These are phyloP conservation scores for Aureobasidium sp. DNA, from an alignment of 2,329 filamentous ascomycete species.

Conservation along the genomic window DNA sequence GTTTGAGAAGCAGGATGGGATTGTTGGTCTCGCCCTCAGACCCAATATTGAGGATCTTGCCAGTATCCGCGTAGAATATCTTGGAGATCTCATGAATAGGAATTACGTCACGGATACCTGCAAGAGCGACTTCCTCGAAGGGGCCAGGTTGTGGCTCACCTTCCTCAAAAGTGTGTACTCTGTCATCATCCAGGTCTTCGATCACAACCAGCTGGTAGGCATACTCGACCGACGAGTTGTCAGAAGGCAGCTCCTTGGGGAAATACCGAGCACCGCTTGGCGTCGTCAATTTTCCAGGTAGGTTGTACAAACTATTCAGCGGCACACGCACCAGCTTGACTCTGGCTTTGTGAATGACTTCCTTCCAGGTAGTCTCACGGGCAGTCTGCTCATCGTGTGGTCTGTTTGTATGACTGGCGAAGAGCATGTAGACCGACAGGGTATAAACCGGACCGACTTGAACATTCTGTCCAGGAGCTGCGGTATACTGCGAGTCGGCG, in stretches of 20 bases:
- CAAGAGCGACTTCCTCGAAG: constrained; percentile 54
- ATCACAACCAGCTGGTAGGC: constrained; percentile 75
- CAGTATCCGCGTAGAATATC: constrained; percentile 88
- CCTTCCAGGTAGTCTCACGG: constrained; percentile 78
- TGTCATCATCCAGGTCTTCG: constrained; percentile 70
- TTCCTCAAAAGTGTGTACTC: constrained; percentile 61
- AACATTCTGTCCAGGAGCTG: constrained; percentile 55
- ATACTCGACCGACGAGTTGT: constrained; percentile 55
- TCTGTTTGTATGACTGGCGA: constrained; percentile 64
- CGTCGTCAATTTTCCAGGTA: constrained; percentile 25
- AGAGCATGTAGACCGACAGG: constrained; percentile 91
- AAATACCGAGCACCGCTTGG: constrained; percentile 19
- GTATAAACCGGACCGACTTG: constrained; percentile 85
- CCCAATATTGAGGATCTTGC: constrained; percentile 79
- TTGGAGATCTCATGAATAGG: constrained; percentile 75
- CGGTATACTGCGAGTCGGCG: constrained; percentile 75
- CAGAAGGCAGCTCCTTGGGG: constrained; percentile 29
- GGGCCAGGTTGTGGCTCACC: constrained; percentile 47
- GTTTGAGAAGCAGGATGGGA: constrained; percentile 66
- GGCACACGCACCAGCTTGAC: constrained; percentile 72
- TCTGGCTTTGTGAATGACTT: constrained; percentile 87
- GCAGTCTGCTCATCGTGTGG: constrained; percentile 51
- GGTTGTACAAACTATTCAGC: constrained; percentile 46
- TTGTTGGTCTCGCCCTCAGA: constrained; percentile 61
- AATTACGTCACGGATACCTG: constrained; percentile 60